Evolutionary conservation across 1,139 yeast species (phyloP).

Genomic region (Taphrina betulina): DNA sequence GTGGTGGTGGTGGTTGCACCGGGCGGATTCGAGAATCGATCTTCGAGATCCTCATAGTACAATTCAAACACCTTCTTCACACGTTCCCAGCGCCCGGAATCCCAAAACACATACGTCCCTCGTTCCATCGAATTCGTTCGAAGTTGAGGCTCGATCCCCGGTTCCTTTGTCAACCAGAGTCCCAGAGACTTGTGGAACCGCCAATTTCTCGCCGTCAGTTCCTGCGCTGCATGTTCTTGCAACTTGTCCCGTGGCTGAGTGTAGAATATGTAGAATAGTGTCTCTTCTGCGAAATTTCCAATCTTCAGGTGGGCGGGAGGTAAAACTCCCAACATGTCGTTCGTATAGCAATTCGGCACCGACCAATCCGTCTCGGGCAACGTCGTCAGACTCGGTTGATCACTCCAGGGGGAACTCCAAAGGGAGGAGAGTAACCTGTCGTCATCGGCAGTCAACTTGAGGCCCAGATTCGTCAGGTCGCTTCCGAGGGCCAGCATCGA

Average conservation of each 20-base stretch:
- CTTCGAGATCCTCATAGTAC: conserved; percentile 36
- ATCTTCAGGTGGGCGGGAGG: conserved; percentile 69
- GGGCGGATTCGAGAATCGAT: conserved; percentile 22
- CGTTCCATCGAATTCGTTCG: conserved; percentile 85
- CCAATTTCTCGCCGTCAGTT: conserved; percentile 86
- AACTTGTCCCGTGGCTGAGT: conserved; percentile 89
- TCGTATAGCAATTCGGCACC: conserved; percentile 59
- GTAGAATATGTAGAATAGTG: conserved; percentile 88
- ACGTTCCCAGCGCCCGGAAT: conserved; percentile 94
- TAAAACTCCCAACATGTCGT: conserved; percentile 45
- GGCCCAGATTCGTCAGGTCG: conserved; percentile 71
- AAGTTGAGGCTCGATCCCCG: conserved; percentile 81
- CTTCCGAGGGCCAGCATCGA: conserved; percentile 78
- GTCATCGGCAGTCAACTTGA: conserved; percentile 52
- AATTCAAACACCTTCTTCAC: conserved; percentile 52
- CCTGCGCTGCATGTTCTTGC: conserved; percentile 92
- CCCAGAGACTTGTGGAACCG: conserved; percentile 92
- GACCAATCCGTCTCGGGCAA: conserved; percentile 68
- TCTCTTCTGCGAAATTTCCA: conserved; percentile 80
- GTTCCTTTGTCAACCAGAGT: conserved; percentile 95
- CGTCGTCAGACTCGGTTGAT: conserved; percentile 6
- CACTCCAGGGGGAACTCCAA: conserved; percentile 22
- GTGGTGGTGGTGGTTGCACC: no score
- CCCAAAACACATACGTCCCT: conserved; percentile 94
- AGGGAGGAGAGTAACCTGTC: conserved; percentile 40